These are phyloP conservation scores for Thalassiosira livingstoniorum DNA, from an alignment of 352 stramenopile species.

Conservation along the genomic window DNA sequence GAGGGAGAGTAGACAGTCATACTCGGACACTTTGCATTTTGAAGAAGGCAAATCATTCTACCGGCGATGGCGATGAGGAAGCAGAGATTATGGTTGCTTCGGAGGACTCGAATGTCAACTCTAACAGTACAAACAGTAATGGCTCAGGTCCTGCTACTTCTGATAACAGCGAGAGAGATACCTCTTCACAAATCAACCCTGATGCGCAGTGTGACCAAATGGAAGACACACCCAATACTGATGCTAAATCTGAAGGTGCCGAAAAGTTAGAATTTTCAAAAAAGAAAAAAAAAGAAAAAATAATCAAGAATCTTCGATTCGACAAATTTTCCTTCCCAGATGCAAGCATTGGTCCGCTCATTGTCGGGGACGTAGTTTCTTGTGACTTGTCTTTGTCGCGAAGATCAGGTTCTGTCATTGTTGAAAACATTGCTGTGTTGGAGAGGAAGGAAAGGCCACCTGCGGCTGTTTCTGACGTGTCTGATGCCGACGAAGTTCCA, in stretches of 20 bases:
- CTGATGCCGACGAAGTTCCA: neutral
- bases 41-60: too few relatives aligned
- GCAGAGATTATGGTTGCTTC: slow-evolving; percentile 1
- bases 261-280: too few relatives aligned
- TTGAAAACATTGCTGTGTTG: slow-evolving; percentile 70
- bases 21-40: slow-evolving; percentile 41
- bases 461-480: slow-evolving; percentile 14
- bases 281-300: slow-evolving; percentile 39
- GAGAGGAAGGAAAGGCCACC: slow-evolving; percentile 51
- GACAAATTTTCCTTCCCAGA: slow-evolving; percentile 65
- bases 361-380: slow-evolving; percentile 63
- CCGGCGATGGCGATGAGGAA: neutral
- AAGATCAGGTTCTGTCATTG: slow-evolving; percentile 46
- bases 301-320: slow-evolving; percentile 61
- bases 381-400: slow-evolving; percentile 71
- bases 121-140: neutral
- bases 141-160: too few relatives aligned
- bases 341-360: slow-evolving; percentile 54
- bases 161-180: too few relatives aligned
- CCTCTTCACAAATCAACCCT: neutral
- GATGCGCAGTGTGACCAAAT: neutral
- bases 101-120: slow-evolving; percentile 4
- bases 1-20: slow-evolving; percentile 23
- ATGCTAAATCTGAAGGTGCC: too few relatives aligned
- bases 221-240: neutral